A percentile compares a stretch with the other conserved stretches of the same genome.
phyloP scores from a whole-genome alignment of 2,329 filamentous ascomycete genomes.

The Raffaelea albimanens region DNA sequence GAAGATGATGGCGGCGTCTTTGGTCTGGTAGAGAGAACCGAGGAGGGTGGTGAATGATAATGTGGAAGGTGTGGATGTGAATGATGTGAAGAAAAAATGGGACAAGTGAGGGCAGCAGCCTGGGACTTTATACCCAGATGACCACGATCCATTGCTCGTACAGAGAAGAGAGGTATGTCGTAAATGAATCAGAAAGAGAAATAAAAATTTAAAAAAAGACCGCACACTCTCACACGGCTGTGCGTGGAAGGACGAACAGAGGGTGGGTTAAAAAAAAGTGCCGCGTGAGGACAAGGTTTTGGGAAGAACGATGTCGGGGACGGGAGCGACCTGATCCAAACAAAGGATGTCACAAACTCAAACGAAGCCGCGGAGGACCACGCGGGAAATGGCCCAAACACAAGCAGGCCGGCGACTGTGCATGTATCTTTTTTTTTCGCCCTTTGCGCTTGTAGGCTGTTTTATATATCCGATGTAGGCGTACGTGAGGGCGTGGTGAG shows the following conservation, averaged over 20 bases:
- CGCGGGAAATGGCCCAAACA: too few species aligned
- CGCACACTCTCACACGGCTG: background rate
- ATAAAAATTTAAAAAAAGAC: background rate
- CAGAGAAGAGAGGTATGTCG: background rate
- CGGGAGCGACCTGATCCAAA: conserved; percentile 1
- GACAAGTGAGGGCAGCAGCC: conserved; percentile 4
- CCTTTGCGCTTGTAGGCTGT: too few species aligned
- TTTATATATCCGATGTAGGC: too few species aligned
- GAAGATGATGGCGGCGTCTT: background rate
- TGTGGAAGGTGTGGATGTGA: background rate
- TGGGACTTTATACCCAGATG: conserved; percentile 11
- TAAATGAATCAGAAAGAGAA: conserved; percentile 2
- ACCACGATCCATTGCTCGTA: background rate
- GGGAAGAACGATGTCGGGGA: background rate
- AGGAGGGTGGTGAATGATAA: background rate
- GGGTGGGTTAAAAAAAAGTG: background rate
- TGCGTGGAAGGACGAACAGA: background rate
- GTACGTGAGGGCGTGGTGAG: too few species aligned
- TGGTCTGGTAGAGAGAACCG: background rate
- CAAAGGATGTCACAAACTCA: background rate
- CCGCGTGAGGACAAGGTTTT: background rate
- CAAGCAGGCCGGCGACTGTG: too few species aligned
- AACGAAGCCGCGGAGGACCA: too few species aligned
- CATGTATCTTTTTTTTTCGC: too few species aligned
- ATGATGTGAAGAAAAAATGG: conserved; percentile 1